Percentiles rank a stretch among this genome's conserved stretches.
These are phyloP conservation scores for Brettanomyces bruxellensis DNA, from an alignment of 805 yeast species.

Conservation along the genomic window DNA sequence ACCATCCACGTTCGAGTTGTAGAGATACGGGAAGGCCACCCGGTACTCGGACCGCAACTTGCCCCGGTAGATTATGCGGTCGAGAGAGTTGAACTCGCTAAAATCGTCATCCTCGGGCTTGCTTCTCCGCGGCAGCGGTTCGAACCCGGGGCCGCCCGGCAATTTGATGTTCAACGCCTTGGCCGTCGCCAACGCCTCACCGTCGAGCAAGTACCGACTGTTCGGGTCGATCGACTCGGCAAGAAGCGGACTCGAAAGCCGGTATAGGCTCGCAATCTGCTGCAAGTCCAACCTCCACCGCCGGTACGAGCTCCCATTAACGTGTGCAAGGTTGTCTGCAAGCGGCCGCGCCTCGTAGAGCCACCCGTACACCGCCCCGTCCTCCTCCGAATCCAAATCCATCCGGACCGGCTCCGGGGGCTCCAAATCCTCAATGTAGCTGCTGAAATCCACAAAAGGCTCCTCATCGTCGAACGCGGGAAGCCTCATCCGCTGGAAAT, in stretches of 20 bases:
- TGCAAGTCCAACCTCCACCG: conserved; percentile 58
- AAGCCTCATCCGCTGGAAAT: conserved; percentile 84
- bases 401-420: conserved; percentile 63
- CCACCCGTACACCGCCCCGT: conserved; percentile 61
- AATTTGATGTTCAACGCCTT: conserved; percentile 80
- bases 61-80: conserved; percentile 71
- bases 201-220: conserved; percentile 64
- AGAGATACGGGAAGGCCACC: conserved; percentile 80
- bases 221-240: conserved; percentile 47
- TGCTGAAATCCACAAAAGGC: conserved; percentile 80
- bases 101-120: conserved; percentile 64
- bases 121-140: conserved; percentile 64
- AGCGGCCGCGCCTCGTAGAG: conserved; percentile 73
- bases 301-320: conserved; percentile 72
- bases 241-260: conserved; percentile 64
- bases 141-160: conserved; percentile 96
- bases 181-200: conserved; percentile 76
- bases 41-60: conserved; percentile 76
- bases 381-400: conserved; percentile 58
- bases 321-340: conserved; percentile 40
- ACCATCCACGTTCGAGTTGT: conserved; percentile 65
- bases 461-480: conserved; percentile 98
- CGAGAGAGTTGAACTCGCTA: conserved; percentile 85
- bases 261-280: conserved; percentile 55
- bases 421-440: conserved; percentile 64